Evolutionary conservation across 306 rosid species (phyloP).

Genomic region (Prosopis cineraria): DNA sequence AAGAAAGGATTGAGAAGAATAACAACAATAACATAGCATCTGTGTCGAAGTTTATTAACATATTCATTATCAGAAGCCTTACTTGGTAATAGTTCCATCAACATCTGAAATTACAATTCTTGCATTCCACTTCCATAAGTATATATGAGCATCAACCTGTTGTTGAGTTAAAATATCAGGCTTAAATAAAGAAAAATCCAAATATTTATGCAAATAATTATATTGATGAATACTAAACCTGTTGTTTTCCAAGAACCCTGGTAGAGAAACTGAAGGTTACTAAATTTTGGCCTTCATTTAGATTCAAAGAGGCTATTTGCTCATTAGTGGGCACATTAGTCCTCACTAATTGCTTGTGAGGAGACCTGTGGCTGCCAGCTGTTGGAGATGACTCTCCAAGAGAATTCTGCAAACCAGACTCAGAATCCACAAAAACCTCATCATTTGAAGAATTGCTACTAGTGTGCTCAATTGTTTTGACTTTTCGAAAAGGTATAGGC

Average conservation of each 20-base stretch:
- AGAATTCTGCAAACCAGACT: conserved; percentile 52
- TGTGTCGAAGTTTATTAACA: conserved; percentile 30
- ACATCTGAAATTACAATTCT: conserved; percentile 95
- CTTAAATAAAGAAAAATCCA: conserved; percentile 28
- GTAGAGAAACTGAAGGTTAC: conserved; percentile 91
- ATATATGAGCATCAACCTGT: conserved; percentile 99
- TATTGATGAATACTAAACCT: conserved; percentile 58
- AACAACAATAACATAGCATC: conserved; percentile 15
- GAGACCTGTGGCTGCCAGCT: conserved; percentile 44
- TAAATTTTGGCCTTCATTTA: conserved; percentile 91
- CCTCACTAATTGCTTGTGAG: conserved; percentile 72
- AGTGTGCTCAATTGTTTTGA: conserved; percentile 80
- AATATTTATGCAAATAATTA: conserved; percentile 19
- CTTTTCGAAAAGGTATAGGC: conserved; percentile 88
- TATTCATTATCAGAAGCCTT: conserved; percentile 42
- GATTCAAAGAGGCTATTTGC: conserved; percentile 96
- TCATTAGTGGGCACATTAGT: conserved; percentile 93
- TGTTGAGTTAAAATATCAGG: conserved; percentile 33
- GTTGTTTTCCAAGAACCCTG: conserved; percentile 86
- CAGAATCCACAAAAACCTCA: conserved; percentile 91
- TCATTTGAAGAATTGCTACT: conserved; percentile 65
- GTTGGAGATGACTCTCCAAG: conserved; percentile 49
- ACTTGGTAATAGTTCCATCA: conserved; percentile 99
- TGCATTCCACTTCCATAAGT: conserved; percentile 97
- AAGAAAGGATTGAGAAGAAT: conserved; percentile 26